phyloP scores from a whole-genome alignment of 2,329 filamentous ascomycete species.

The Fusarium miscanthi region DNA sequence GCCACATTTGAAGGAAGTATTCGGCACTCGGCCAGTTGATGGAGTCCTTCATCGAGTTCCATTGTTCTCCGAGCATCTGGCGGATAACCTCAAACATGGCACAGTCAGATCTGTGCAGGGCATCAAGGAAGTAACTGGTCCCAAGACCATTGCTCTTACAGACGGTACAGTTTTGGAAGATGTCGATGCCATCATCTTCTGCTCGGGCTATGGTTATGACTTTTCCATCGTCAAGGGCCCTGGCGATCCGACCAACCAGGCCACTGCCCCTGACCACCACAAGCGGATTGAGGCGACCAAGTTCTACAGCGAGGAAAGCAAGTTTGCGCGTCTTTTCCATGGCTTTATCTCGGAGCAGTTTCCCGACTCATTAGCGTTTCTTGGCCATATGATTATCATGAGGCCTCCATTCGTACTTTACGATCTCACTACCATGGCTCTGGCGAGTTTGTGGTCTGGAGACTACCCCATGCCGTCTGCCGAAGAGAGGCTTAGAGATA shows the following conservation, averaged over 20 bases:
- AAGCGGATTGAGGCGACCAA: conserved; percentile 36
- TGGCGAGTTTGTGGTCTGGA: conserved; percentile 46
- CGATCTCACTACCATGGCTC: conserved; percentile 48
- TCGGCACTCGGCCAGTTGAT: conserved; percentile 25
- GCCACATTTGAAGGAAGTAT: conserved; percentile 30
- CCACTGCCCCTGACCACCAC: conserved; percentile 43
- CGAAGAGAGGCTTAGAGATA: conserved; percentile 43
- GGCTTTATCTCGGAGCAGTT: conserved; percentile 49
- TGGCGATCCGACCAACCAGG: conserved; percentile 44
- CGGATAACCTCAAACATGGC: conserved; percentile 44
- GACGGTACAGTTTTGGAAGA: conserved; percentile 48
- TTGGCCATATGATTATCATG: conserved; percentile 43
- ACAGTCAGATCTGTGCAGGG: conserved; percentile 43
- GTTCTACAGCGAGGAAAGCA: conserved; percentile 35
- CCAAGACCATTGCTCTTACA: conserved; percentile 44
- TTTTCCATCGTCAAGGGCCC: conserved; percentile 45
- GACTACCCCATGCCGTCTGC: conserved; percentile 32
- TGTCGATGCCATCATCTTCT: conserved; percentile 50
- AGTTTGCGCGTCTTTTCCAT: conserved; percentile 47
- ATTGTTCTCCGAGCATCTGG: conserved; percentile 46
- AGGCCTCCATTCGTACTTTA: conserved; percentile 45
- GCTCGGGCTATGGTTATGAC: conserved; percentile 48
- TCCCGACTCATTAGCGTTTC: conserved; percentile 47
- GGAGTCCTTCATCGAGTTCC: conserved; percentile 42
- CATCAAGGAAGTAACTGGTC: conserved; percentile 46